Evolutionary conservation across 2,329 filamentous ascomycete species (phyloP), one percentile per base, ranked within the genome.

Genomic region (Trichophyton rubrum): DNA sequence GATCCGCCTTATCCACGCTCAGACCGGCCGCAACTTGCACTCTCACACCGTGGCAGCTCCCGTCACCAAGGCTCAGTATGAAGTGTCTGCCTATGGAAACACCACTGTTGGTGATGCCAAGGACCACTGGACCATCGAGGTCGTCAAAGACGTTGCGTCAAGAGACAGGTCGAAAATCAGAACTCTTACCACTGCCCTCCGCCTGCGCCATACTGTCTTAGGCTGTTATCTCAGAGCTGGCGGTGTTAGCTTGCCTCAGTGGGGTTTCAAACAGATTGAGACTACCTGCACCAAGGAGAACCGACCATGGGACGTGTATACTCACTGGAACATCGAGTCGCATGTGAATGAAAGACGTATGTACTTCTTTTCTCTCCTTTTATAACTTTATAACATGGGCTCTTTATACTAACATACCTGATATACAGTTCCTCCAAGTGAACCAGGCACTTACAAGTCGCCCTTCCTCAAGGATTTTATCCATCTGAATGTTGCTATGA

Each of bases 251-350:
- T 81, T 99, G 65, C 93, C 93, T 58, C 93, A 97, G 73, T 99
- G 93, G 93, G 93, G 93, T 72, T 99, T 99, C 82, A 96, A 97
- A 79, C 93, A 99, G 77, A 97, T 99, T 66, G 93, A 99, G 77
- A 91, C 93, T 40, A 95, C 90, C 27, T 99, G 93, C 75, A 85
- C 87, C 66, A 96, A 95, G 79, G 84, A 87, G 67, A 96, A 96
- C 79, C 93, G 92, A 69, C 90, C 91, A 5, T 84, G 86, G 59
- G 93, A 99, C 73, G 84, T 90, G 45, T 97, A 95, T 75, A 99
- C 93, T 7, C 93, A 97, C 78, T 99, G 93, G 93, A 99, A 99
- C 76, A 87, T 99, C 38, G 93, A 99, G 78, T 87, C 89, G 60
- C 93, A 99, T 75, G 85, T 80, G 74, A 99, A 99, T 73, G 91